Conservation (phyloP, 371 early-diverging fungal species). For the Saksenaea oblongispora region DNA sequence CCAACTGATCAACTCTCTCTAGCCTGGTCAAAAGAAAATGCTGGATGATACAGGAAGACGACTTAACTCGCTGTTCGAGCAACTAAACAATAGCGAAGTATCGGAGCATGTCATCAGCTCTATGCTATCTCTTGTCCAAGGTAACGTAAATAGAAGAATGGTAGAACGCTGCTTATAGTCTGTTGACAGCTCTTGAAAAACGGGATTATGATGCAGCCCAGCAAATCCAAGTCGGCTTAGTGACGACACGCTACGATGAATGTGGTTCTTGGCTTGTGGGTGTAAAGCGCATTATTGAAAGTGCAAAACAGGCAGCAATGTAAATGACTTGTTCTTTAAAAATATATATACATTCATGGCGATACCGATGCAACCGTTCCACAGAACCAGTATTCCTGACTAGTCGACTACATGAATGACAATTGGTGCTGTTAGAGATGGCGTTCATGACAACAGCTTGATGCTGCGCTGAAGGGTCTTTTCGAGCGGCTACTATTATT, state of each 20-base stretch:
- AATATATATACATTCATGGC: too few relatives aligned
- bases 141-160: conserved; percentile 22
- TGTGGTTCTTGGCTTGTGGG: conserved; percentile 30
- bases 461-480: too few relatives aligned
- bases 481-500: too few relatives aligned
- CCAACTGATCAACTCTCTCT: too few relatives aligned
- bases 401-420: too few relatives aligned
- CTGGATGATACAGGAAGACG: conserved; percentile 78
- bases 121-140: conserved; percentile 59
- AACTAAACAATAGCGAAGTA: conserved; percentile 72
- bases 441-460: too few relatives aligned
- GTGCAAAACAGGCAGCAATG: conserved; percentile 17
- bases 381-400: too few relatives aligned
- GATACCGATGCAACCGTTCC: too few relatives aligned
- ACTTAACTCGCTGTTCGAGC: conserved; percentile 70
- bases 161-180: too few relatives aligned
- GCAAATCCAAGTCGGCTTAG: conserved; percentile 22
- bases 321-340: conserved; percentile 3
- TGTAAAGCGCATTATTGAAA: conserved; percentile 21
- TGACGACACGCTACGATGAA: conserved; percentile 24
- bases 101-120: conserved; percentile 52
- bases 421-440: too few relatives aligned
- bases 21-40: conserved; percentile 68
- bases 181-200: conserved; percentile 15
- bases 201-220: conserved; percentile 23